Base-by-base conservation (phyloP, 805 yeast species). In the Candida maesae region DNA sequence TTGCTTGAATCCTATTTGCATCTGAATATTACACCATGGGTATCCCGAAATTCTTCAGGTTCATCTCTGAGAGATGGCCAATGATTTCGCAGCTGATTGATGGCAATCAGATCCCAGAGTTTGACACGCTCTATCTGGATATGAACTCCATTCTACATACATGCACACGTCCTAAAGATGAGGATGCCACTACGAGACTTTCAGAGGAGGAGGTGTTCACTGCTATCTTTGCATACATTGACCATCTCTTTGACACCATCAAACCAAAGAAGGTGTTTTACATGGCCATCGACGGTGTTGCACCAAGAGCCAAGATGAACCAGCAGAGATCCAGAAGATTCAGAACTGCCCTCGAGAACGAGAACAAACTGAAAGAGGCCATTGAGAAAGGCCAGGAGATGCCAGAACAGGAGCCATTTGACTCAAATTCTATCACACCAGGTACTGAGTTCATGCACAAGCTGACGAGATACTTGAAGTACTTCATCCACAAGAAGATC, bases 51-150 rank as follows among this genome's bases (percentile, higher is more conserved):
- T 93, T 91, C 63, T 93, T 88, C 65, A 79, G 96, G 66, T 91
- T 87, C 71, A 89, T 93, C 69, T 88, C 97, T 36, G 98, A 93
- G 68, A 80, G 99, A 79, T 93, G 98, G 97, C 99, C 99, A 24
- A 72, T 84, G 71, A 89, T 90, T 51, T 82, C 95, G 10, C 95
- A 89, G 64, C 69, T 80, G 56, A 80, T 91, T 49, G 88, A 83
- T 52, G 93, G 82, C 23, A 73, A 75, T 38, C 87, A 84, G 53
- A 78, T 90, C 45, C 95, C 97, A 3, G 97, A 90, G 62, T 93
- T 87, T 62, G 99, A 93, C 63, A 91, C 91, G 58, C 70, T 93
- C 47, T 93, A 93, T 57, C 76, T 93, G 50, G 99, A 93, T 68
- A 93, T 93, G 99, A 93, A 93, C 66, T 89, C 98, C 18, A 93